A percentile compares a stretch with the other conserved stretches of the same genome.
phyloP scores from a whole-genome alignment of 257 asterid species.

The Knoxia roxburghii region DNA sequence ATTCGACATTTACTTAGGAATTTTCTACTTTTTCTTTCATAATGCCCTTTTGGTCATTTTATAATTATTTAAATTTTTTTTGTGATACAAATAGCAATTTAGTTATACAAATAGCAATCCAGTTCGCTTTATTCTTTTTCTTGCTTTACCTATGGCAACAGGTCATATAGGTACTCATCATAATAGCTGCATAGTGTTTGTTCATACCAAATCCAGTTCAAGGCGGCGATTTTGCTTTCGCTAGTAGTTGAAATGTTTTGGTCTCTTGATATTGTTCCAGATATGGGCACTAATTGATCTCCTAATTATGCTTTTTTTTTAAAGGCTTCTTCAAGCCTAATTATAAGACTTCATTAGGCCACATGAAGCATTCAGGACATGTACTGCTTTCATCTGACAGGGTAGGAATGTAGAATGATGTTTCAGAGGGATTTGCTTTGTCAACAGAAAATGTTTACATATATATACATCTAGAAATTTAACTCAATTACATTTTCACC shows the following conservation, averaged over 20 bases:
- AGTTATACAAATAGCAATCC: too few relatives aligned
- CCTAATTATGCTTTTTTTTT: neutral
- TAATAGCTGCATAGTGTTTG: neutral
- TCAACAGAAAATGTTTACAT: neutral
- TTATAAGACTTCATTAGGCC: neutral
- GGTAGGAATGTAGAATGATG: neutral
- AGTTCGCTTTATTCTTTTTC: neutral
- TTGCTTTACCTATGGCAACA: neutral
- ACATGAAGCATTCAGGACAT: neutral
- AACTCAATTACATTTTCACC: too few relatives aligned
- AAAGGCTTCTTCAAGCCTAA: constrained; percentile 2
- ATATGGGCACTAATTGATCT: neutral
- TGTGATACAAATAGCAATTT: too few relatives aligned
- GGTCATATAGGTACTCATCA: neutral
- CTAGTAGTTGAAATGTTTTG: neutral
- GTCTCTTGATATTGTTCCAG: neutral
- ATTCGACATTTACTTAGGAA: too few relatives aligned
- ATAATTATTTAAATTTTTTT: too few relatives aligned
- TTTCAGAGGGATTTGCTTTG: neutral
- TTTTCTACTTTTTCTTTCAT: too few relatives aligned
- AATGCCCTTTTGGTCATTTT: too few relatives aligned
- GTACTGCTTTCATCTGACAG: neutral
- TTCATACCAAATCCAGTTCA: neutral
- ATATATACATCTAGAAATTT: too few relatives aligned
- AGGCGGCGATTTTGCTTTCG: neutral